These are phyloP conservation scores for Phytophthora macrochlamydospora DNA, from an alignment of 352 stramenopile species.

Conservation along the genomic window DNA sequence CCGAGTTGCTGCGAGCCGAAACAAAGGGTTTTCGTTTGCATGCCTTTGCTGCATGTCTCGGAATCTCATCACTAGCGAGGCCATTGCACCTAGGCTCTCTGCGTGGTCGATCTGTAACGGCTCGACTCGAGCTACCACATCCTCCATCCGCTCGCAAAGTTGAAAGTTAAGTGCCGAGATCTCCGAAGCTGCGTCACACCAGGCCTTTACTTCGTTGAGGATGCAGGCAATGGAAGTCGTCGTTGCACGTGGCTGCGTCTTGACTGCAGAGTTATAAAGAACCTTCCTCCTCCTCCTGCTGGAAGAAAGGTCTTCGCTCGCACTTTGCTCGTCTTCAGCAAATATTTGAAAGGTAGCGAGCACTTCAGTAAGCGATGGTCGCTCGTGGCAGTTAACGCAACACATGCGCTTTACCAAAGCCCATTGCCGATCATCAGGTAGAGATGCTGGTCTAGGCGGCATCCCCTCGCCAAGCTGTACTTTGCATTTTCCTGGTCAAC, in stretches of 20 bases:
- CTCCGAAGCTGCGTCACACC: slow-evolving; percentile 35
- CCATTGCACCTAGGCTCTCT: slow-evolving; percentile 10
- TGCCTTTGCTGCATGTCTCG: slow-evolving; percentile 30
- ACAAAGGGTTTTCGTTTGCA: slow-evolving; percentile 29
- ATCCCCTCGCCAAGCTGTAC: not conserved
- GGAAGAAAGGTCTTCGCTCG: slow-evolving; percentile 13
- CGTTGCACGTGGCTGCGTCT: slow-evolving; percentile 19
- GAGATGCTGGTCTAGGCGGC: slow-evolving; percentile 17
- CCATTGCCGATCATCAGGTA: slow-evolving; percentile 29
- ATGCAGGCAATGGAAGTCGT: slow-evolving; percentile 20
- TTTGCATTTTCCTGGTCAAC: not conserved
- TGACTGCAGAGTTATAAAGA: not conserved
- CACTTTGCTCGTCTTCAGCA: slow-evolving; percentile 25
- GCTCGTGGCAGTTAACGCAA: slow-evolving; percentile 14
- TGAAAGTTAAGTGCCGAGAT: slow-evolving; percentile 32
- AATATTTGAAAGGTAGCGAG: slow-evolving; percentile 32
- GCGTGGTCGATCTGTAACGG: slow-evolving; percentile 7
- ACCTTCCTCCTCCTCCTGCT: slow-evolving; percentile 18
- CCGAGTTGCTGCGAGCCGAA: slow-evolving; percentile 29
- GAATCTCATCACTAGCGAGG: slow-evolving; percentile 25
- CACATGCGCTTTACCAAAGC: slow-evolving; percentile 37
- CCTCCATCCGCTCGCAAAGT: slow-evolving; percentile 32
- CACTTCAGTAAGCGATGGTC: slow-evolving; percentile 27
- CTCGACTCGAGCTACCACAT: slow-evolving; percentile 25
- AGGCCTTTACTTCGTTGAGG: slow-evolving; percentile 32